Conservation (phyloP, 768 basidiomycete species). For the Rhizopogon roseolus region DNA sequence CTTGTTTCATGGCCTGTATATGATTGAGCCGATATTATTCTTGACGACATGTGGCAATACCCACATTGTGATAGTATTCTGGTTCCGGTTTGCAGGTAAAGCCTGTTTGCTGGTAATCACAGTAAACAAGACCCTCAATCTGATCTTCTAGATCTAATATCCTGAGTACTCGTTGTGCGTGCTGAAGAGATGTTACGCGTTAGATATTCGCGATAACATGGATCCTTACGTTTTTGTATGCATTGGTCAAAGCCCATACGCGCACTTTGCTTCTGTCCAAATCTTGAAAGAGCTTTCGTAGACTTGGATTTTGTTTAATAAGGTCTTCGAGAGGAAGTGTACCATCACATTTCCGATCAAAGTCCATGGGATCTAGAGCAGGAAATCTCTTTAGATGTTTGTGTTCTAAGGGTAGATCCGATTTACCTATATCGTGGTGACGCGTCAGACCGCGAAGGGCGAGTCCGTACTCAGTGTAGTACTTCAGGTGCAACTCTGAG, state of each 20-base stretch:
- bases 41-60: background rate
- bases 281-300: conserved; percentile 70
- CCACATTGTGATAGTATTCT: conserved; percentile 61
- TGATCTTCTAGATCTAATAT: conserved; percentile 71
- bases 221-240: conserved; percentile 60
- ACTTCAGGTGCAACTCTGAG: conserved; percentile 59
- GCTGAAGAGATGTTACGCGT: conserved; percentile 37
- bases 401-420: background rate
- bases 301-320: conserved; percentile 56
- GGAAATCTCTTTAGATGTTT: background rate
- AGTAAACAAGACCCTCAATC: conserved; percentile 71
- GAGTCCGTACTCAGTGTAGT: conserved; percentile 80
- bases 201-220: conserved; percentile 1
- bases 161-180: conserved; percentile 72
- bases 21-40: conserved; percentile 2
- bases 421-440: conserved; percentile 70
- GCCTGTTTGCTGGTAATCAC: conserved; percentile 62
- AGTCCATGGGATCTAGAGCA: conserved; percentile 71
- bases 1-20: conserved; percentile 59
- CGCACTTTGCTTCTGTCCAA: conserved; percentile 71
- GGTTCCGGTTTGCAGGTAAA: conserved; percentile 83
- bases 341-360: conserved; percentile 80
- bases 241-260: conserved; percentile 88
- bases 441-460: conserved; percentile 73
- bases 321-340: conserved; percentile 78